Evolutionary conservation across 1,284 basidiomycete species (phyloP).

Genomic region (Microbotryomycetes sp.): DNA sequence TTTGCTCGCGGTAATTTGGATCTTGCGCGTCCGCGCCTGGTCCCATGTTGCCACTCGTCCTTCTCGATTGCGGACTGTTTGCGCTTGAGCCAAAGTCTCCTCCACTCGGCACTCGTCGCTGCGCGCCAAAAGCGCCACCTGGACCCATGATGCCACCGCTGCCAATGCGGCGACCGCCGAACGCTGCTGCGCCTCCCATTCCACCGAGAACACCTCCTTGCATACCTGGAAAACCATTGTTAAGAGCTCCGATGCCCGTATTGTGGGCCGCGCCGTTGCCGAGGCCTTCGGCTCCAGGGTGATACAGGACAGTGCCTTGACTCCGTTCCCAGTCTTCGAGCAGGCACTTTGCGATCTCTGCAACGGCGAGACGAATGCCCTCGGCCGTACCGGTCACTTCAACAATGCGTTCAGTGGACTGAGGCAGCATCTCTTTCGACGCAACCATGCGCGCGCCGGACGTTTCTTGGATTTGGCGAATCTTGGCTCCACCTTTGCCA

Average conservation of each 20-base stretch:
- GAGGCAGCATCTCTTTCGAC: constrained; percentile 95
- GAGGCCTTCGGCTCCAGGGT: constrained; percentile 70
- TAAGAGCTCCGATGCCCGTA: constrained; percentile 3
- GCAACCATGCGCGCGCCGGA: constrained; percentile 93
- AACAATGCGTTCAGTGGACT: constrained; percentile 95
- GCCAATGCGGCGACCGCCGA: constrained; percentile 11
- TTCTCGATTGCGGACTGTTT: constrained; percentile 5
- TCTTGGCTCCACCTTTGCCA: constrained; percentile 97
- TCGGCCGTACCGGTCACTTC: constrained; percentile 98
- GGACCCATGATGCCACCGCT: constrained; percentile 33
- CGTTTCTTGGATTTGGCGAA: constrained; percentile 99
- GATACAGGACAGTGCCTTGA: constrained; percentile 86
- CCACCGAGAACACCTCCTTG: constrained; percentile 11
- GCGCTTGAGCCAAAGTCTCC: constrained; percentile 22
- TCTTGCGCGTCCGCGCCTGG: constrained; percentile 41
- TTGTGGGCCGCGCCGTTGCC: background rate
- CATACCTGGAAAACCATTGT: background rate
- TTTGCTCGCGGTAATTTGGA: constrained; percentile 86
- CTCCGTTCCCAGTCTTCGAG: constrained; percentile 95
- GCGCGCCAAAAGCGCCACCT: constrained; percentile 3
- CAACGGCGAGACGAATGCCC: constrained; percentile 95
- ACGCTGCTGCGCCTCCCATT: background rate
- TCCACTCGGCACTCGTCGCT: constrained; percentile 2
- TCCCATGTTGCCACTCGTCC: background rate
- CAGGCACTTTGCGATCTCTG: constrained; percentile 91